Evolutionary conservation across 1,284 basidiomycete species (phyloP), one percentile per base, ranked within the genome.

Genomic region (Sanghuangporus baumii): DNA sequence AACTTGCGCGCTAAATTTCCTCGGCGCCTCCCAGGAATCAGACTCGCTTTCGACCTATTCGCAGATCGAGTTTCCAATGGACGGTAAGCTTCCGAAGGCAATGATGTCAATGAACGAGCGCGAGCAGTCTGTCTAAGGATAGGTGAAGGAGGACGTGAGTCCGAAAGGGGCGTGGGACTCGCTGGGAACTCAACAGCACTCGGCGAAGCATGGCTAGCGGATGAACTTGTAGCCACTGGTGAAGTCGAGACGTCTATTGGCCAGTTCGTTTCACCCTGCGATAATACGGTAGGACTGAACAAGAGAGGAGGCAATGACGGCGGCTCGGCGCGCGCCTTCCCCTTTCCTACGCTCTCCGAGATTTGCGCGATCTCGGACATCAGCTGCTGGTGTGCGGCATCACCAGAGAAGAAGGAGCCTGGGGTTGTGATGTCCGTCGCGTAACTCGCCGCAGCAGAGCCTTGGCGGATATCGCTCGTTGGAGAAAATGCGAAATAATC

Each of bases 281-380:
- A 75, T 65, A 87, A 77, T 57, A 76, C 75, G 40, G 85, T 75
- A 43, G 81, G 76, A 54, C 80, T 76, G 69, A 90, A 84, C 38
- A 78, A 76, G 65, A 89, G 75, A 65, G 87, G 86, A 61, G 87
- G 85, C 62, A 89, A 78, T 68, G 78, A 78, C 63, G 87, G 85
- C 47, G 85, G 80, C 14, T 55, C 51, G n/a, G 58, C 59, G n/a
- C 59, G 52, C 26, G 57, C 38, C 69, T 73, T 82, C 63, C 74
- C 81, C 71, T 88, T 89, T 65, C 85, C 87, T 74, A 83, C 85
- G 56, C 74, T 70, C 66, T 34, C 47, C 47, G 52, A 52, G 23
- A 26, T 51, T 31, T 55, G 47, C 51, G 34, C 12, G 16, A 6
- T n/a, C 14, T 57, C 46, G 34, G 56, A 31, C 46, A 11, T 14